Evolutionary conservation across 371 early-diverging fungal species (phyloP).

Genomic region (Rhizomucor miehei): DNA sequence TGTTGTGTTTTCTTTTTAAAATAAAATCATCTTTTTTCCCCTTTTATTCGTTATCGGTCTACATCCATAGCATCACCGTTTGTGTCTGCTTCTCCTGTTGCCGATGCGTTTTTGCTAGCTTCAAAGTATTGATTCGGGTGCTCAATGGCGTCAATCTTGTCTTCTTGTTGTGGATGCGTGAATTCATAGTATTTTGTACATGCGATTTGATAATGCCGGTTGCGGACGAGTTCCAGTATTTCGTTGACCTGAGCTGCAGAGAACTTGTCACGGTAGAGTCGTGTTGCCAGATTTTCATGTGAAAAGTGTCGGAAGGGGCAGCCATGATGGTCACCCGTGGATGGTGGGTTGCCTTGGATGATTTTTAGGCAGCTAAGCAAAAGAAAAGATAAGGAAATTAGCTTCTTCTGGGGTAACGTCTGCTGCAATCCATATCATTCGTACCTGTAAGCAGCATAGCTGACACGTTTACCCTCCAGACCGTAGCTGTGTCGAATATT

Average conservation of each 20-base stretch:
- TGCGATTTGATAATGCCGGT: conserved; percentile 90
- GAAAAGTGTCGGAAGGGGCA: conserved; percentile 94
- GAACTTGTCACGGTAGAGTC: conserved; percentile 47
- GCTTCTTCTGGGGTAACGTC: background rate
- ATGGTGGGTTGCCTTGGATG: conserved; percentile 76
- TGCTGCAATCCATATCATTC: background rate
- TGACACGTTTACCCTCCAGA: conserved; percentile 91
- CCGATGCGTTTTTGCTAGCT: conserved; percentile 45
- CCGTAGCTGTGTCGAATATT: conserved; percentile 98
- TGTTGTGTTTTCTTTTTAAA: background rate
- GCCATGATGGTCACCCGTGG: conserved; percentile 86
- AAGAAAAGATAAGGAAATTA: background rate
- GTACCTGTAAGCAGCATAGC: conserved; percentile 88
- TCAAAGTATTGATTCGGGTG: conserved; percentile 96
- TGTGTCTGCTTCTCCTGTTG: background rate
- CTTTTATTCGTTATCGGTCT: conserved; percentile 1
- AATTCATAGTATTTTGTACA: conserved; percentile 90
- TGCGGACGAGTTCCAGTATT: conserved; percentile 63
- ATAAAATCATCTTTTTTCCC: background rate
- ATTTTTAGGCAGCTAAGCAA: conserved; percentile 80
- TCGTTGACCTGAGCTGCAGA: conserved; percentile 58
- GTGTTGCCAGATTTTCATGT: conserved; percentile 54
- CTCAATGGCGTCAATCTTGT: conserved; percentile 63
- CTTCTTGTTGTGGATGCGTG: conserved; percentile 45
- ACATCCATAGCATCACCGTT: conserved; percentile 9